These are phyloP conservation scores for Salinomyces thailandicus DNA, from an alignment of 2,329 filamentous ascomycete species.

Conservation along the genomic window DNA sequence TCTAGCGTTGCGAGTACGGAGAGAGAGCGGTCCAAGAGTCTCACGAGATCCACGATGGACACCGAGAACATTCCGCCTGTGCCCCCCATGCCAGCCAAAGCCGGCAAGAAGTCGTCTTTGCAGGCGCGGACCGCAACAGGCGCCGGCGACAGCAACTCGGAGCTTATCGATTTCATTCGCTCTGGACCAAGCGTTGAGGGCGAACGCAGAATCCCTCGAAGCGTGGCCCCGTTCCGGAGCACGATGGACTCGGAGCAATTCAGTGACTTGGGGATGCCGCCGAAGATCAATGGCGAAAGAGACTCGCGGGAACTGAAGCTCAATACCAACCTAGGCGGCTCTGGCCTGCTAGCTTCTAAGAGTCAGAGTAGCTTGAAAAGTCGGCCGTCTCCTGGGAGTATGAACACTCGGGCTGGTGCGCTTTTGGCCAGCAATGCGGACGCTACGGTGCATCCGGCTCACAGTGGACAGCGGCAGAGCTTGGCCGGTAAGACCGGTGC, in stretches of 20 bases:
- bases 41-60: conserved; percentile 6
- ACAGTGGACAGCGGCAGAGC: conserved; percentile 12
- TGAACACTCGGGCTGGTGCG: not conserved
- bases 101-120: conserved; percentile 12
- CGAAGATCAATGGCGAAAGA: no score
- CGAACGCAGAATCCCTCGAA: conserved; percentile 63
- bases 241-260: conserved; percentile 82
- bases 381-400: not conserved
- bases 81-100: conserved; percentile 15
- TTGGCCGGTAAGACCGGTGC: not conserved
- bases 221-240: conserved; percentile 73
- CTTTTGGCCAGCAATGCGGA: not conserved
- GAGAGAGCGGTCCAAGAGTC: conserved; percentile 9
- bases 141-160: conserved; percentile 60
- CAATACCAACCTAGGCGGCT: conserved; percentile 2
- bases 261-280: conserved; percentile 23
- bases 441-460: conserved; percentile 5
- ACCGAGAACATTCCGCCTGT: conserved; percentile 19
- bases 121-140: conserved; percentile 47
- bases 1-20: conserved; percentile 11
- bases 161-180: conserved; percentile 91
- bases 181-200: conserved; percentile 56
- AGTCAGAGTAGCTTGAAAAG: not conserved
- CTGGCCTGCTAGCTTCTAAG: not conserved
- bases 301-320: conserved; percentile 5